Evolutionary conservation across 306 rosid species (phyloP).

Genomic region (Castanea crenata): DNA sequence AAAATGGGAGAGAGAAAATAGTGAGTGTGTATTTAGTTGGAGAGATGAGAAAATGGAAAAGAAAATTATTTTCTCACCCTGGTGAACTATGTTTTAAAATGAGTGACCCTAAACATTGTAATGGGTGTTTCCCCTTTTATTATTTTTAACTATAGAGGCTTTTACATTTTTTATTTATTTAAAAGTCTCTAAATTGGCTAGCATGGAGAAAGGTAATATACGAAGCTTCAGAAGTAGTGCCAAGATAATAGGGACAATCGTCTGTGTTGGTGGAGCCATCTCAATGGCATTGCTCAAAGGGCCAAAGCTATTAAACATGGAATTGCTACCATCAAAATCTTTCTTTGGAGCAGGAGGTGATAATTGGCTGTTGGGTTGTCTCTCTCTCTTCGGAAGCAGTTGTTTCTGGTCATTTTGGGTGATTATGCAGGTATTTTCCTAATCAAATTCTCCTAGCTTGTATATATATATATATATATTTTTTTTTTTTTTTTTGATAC

Average conservation of each 20-base stretch:
- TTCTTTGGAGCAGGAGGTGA: constrained; percentile 26
- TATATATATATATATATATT: neutral
- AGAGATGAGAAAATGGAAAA: too few species aligned
- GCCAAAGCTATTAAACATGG: constrained; percentile 46
- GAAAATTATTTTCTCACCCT: too few species aligned
- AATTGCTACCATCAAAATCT: constrained; percentile 29
- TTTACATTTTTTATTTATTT: neutral
- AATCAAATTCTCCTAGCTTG: neutral
- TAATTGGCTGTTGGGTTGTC: constrained; percentile 49
- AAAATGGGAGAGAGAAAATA: too few species aligned
- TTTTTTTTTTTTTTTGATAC: neutral
- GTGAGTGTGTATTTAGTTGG: too few species aligned
- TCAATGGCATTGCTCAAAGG: constrained; percentile 68
- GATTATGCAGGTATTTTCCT: constrained; percentile 53
- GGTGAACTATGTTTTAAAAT: neutral
- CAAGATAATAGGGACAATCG: constrained; percentile 54
- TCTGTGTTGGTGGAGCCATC: constrained; percentile 70
- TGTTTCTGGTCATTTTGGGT: constrained; percentile 58
- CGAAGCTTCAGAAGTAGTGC: constrained; percentile 52
- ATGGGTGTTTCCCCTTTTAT: neutral
- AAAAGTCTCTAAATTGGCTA: constrained; percentile 11
- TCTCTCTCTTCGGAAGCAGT: constrained; percentile 44
- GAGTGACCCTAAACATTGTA: neutral
- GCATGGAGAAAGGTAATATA: constrained; percentile 52
- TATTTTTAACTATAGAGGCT: neutral